phyloP scores from a whole-genome alignment of 148 eudicot species.

The Chenopodium album region DNA sequence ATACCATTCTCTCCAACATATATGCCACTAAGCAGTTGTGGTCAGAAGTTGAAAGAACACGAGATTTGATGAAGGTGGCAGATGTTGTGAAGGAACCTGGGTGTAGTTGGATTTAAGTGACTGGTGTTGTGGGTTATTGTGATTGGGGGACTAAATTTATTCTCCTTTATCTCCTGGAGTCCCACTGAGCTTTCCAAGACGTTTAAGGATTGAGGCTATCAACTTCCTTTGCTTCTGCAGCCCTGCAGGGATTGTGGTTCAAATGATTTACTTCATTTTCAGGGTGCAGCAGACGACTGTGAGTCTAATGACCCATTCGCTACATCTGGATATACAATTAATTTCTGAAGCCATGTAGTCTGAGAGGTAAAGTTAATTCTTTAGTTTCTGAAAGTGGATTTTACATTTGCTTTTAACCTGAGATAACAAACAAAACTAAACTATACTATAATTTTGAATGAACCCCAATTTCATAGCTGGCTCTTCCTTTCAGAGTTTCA shows the following conservation, averaged over 20 bases:
- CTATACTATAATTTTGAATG: not conserved
- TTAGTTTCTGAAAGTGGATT: no score
- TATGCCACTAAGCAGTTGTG: conserved; percentile 69
- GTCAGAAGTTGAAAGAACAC: conserved; percentile 60
- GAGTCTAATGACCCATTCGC: not conserved
- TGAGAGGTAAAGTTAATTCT: conserved; percentile 12
- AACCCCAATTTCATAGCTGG: no score
- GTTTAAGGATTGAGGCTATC: not conserved
- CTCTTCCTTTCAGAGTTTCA: not conserved
- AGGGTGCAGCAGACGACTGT: not conserved
- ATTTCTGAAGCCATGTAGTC: not conserved
- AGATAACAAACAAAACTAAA: not conserved
- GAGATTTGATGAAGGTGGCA: conserved; percentile 53
- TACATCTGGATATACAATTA: not conserved
- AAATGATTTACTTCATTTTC: not conserved
- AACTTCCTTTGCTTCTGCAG: not conserved
- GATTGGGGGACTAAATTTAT: not conserved
- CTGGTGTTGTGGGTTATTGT: not conserved
- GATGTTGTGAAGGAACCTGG: conserved; percentile 61
- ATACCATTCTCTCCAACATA: conserved; percentile 74
- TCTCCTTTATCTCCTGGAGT: not conserved
- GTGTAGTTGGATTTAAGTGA: conserved; percentile 58
- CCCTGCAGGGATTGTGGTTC: not conserved
- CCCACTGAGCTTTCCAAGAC: not conserved
- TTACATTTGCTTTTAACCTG: not conserved